Conservation (phyloP, 2,329 filamentous ascomycete genomes). For the Knoxdaviesia capensis region DNA sequence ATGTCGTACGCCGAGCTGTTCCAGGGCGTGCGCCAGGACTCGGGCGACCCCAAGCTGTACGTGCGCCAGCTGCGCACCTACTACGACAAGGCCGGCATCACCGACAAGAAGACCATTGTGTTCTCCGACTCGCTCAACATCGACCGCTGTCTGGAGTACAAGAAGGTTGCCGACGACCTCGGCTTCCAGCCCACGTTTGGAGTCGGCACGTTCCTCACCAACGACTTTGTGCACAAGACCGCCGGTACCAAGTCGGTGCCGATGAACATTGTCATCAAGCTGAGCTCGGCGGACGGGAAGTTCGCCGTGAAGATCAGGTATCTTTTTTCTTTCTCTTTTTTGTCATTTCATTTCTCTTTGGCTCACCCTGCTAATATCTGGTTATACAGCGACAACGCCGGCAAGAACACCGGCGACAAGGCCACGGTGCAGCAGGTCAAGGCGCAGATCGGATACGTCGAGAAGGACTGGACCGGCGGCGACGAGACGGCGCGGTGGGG, state of each 20-base stretch:
- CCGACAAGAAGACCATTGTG: conserved; percentile 69
- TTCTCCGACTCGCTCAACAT: conserved; percentile 93
- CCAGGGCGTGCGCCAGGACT: conserved; percentile 73
- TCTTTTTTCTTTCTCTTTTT: conserved; percentile 2
- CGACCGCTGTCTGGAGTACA: conserved; percentile 79
- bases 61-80: conserved; percentile 62
- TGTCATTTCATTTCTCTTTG: background rate
- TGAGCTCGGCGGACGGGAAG: conserved; percentile 63
- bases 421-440: conserved; percentile 68
- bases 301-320: conserved; percentile 74
- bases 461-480: conserved; percentile 64
- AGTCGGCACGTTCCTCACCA: conserved; percentile 87
- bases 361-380: conserved; percentile 2
- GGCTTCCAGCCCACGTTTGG: conserved; percentile 81
- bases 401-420: conserved; percentile 87
- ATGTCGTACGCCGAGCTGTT: conserved; percentile 67
- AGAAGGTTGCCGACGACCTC: conserved; percentile 56
- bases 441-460: conserved; percentile 63
- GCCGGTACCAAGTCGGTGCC: conserved; percentile 71
- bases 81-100: conserved; percentile 57
- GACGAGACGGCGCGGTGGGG: conserved; percentile 77
- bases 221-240: conserved; percentile 61
- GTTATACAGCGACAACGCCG: conserved; percentile 45
- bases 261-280: conserved; percentile 94
- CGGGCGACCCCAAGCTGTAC: conserved; percentile 65